Evolutionary conservation across 2,329 filamentous ascomycete species (phyloP).

Genomic region (Cladosporium sp.): DNA sequence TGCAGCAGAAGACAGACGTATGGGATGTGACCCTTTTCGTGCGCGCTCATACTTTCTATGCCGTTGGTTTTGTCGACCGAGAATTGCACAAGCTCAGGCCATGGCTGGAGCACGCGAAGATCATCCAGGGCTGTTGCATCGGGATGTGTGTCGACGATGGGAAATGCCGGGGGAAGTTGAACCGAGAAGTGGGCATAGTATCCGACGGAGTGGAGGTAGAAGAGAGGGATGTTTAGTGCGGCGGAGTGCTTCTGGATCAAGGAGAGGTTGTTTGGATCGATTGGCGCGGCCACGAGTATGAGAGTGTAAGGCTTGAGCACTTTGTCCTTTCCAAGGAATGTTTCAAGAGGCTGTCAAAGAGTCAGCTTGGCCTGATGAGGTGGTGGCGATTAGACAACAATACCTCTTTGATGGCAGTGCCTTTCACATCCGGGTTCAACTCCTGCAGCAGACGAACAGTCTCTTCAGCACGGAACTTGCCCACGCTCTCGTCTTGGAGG

Average conservation of each 20-base stretch:
- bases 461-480: slow-evolving; percentile 72
- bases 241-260: slow-evolving; percentile 48
- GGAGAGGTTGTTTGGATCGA: slow-evolving; percentile 49
- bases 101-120: slow-evolving; percentile 77
- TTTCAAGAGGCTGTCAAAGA: slow-evolving; percentile 38
- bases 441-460: slow-evolving; percentile 75
- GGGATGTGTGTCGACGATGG: slow-evolving; percentile 93
- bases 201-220: slow-evolving; percentile 83
- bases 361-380: slow-evolving; percentile 32
- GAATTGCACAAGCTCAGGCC: slow-evolving; percentile 73
- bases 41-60: slow-evolving; percentile 61
- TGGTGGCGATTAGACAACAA: slow-evolving; percentile 5
- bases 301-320: slow-evolving; percentile 52
- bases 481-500: slow-evolving; percentile 72
- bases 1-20: slow-evolving; percentile 80
- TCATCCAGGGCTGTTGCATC: slow-evolving; percentile 82
- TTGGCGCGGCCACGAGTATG: slow-evolving; percentile 58
- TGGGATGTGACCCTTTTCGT: slow-evolving; percentile 88
- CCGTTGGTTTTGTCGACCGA: slow-evolving; percentile 62
- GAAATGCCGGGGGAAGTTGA: slow-evolving; percentile 71
- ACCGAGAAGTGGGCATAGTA: slow-evolving; percentile 91
- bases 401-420: slow-evolving; percentile 62
- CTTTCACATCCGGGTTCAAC: slow-evolving; percentile 87
- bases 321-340: slow-evolving; percentile 39
- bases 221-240: slow-evolving; percentile 63